Evolutionary conservation across 257 asterid genomes (phyloP).

Genomic region (Solanum gracilifrons): DNA sequence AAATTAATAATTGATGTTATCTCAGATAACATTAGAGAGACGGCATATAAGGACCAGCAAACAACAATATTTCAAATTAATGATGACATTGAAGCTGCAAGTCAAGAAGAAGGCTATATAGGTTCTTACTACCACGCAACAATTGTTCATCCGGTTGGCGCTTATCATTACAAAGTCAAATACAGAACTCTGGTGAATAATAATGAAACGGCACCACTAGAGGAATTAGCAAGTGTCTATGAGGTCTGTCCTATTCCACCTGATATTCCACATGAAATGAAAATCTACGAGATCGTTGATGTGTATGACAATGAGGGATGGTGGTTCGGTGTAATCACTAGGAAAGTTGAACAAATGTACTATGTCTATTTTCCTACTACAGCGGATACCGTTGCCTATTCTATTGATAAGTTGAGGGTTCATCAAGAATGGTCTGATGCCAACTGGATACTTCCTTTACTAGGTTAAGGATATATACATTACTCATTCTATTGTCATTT

Average conservation of each 20-base stretch:
- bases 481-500: not conserved
- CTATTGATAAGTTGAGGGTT: not conserved
- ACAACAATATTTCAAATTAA: not conserved
- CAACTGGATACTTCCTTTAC: not conserved
- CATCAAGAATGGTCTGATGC: not conserved
- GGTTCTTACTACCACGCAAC: not conserved
- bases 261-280: not conserved
- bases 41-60: not conserved
- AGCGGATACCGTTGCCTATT: not conserved
- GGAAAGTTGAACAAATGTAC: not conserved
- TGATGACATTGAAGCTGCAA: not conserved
- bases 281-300: not conserved
- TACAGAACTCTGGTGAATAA: not conserved
- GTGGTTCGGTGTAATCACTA: not conserved
- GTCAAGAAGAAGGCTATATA: not conserved
- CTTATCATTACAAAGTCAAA: not conserved
- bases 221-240: not conserved
- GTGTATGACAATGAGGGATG: not conserved
- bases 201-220: not conserved
- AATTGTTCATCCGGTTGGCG: not conserved
- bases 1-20: not conserved
- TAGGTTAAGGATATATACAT: not conserved
- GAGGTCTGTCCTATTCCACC: not conserved
- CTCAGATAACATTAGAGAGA: not conserved
- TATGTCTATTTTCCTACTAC: not conserved